Conservation (phyloP, 768 basidiomycete species). For the Russula vinacea region DNA sequence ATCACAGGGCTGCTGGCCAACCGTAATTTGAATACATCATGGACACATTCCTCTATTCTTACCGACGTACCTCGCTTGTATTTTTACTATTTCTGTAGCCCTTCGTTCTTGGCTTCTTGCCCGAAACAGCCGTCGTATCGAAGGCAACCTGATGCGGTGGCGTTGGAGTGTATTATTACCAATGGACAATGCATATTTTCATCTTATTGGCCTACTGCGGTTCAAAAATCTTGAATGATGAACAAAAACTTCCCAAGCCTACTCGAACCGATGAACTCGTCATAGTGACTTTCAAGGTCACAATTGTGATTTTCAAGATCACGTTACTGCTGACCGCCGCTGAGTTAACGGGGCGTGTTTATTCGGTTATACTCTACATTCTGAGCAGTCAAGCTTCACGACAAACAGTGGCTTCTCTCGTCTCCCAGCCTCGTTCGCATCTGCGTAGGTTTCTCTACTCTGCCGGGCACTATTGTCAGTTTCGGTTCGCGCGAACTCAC, state of each 20-base stretch:
- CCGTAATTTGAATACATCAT: not conserved
- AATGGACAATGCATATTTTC: not conserved
- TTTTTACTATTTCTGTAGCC: slow-evolving; percentile 12
- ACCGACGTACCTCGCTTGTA: not conserved
- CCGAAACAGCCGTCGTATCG: not conserved
- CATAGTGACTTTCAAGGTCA: not conserved
- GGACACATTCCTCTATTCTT: not conserved
- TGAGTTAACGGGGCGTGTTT: slow-evolving; percentile 36
- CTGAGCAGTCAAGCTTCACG: not conserved
- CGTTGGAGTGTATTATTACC: not conserved
- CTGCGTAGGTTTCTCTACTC: not conserved
- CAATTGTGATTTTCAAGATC: not conserved
- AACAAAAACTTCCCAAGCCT: slow-evolving; percentile 27
- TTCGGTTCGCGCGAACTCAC: not conserved
- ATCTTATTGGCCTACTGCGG: too few relatives aligned
- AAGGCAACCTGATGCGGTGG: not conserved
- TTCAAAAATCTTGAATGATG: too few relatives aligned
- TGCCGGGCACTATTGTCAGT: not conserved
- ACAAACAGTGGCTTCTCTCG: not conserved
- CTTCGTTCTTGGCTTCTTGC: not conserved
- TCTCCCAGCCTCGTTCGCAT: not conserved
- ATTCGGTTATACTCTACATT: rapidly evolving
- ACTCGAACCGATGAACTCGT: slow-evolving; percentile 29
- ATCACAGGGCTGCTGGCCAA: not conserved
- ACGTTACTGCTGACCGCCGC: slow-evolving; percentile 59